Base-by-base conservation (phyloP, 306 rosid species). In the Lathyrus sativus region DNA sequence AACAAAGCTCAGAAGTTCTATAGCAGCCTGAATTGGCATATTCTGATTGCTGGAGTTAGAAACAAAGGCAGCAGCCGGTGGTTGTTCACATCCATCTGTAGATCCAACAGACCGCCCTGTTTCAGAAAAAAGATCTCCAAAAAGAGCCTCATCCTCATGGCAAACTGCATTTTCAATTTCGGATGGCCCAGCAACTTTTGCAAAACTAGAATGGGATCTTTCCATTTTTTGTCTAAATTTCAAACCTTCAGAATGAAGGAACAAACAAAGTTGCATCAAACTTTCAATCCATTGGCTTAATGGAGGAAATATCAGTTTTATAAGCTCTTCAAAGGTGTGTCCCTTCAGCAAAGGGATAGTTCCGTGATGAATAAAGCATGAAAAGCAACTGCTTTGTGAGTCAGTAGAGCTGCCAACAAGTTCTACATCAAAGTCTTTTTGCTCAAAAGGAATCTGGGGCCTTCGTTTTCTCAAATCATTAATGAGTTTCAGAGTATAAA, bases 41-140 rank as follows among this genome's bases (percentile, higher is more conserved):
- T 88, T 87, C 73, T 79, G 80, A 81, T 68, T 74, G 85, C 80
- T 78, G 71, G 96, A 76, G 78, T 80, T 75, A 74, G 99, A 82
- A 79, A 65, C 86, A n/a, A 76, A 68, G 50, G 87, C 80, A 62
- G 80, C 68, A 76, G 79, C 72, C 42, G 88, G 80, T 58, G 82
- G 87, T 74, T 87, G 96, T 75, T 95, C 99, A 69, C 78, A 87
- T 68, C 95, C 97, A 83, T 95, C 99, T 3, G 88, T 68, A 59
- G 97, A 95, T 64, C 92, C 96, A 57, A 85, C 92, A 60, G 97
- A 88, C 18, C 99, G 92, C 39, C 82, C 96, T 79, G 96, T 87
- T 83, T 95, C 99, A 68, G 95, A 95, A 80, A 95, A 95, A 77
- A 95, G 99, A 80, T 95, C 85, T 44, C 99, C 99, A 73, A 95